Base-by-base conservation (phyloP, 768 basidiomycete species). In the Tricholomella constricta region DNA sequence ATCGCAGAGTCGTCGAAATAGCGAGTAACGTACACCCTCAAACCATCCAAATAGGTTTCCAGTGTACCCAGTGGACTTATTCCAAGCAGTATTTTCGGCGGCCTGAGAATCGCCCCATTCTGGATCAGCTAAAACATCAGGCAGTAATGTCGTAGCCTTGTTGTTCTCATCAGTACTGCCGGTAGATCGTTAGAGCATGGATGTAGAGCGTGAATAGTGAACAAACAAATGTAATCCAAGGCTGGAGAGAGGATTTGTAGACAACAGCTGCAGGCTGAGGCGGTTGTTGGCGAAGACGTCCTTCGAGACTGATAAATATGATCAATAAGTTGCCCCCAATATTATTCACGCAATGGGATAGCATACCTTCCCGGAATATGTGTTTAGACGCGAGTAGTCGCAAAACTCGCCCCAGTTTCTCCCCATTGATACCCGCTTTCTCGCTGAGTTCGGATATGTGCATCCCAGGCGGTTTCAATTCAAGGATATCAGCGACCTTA, bases 281-380 rank as follows among this genome's bases (percentile, higher is more conserved):
- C 75, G 68, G 56, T 75, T 78, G 49, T 78, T 77, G 2, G 72
- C 70, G 47, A 74, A 78, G 0, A 73, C 70, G 42, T 75, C 66
- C 11, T 59, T 59, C 22, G 60, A 57, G 2, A 76, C 75, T 76
- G 25, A n/a, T 36, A 56, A 27, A 17, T 20, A n/a, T 15, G 34
- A 37, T 37, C 4, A 14, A 20, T n/a, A n/a, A n/a, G n/a, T n/a
- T n/a, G 31, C 10, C 12, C 11, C 11, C 6, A 22, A 42, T 22
- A 25, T 42, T 23, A 3, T 11, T 22, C 7, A 44, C 3, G 12
- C 9, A 44, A 27, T 15, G 22, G 52, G 48, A 41, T 54, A 3
- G 0, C 17, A 14, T 46, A 67, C 68, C 68, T 62, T 69, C 68
- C 25, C 59, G 58, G 57, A 74, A 80, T 49, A 67, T 65, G 56